Base-by-base conservation (phyloP, 179 eudicot species). In the Gypsophila paniculata region DNA sequence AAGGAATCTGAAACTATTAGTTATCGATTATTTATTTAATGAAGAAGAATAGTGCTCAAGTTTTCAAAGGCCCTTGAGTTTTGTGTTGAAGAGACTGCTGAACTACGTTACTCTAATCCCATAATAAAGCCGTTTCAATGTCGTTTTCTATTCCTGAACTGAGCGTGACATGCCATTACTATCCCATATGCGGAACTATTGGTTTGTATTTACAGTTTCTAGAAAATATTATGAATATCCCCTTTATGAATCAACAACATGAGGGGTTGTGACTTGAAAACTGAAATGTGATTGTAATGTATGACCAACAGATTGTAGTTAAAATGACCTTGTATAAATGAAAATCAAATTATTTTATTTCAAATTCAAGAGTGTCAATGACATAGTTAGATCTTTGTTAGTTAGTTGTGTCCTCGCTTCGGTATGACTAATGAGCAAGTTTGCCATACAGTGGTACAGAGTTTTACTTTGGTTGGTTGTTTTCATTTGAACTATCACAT, bases 401-500 rank as follows among this genome's bases (percentile, higher is more conserved):
- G 29, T 17, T 61, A 19, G 22, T 29, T 29, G 34, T 29, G 34
- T 42, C 15, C 23, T 14, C 51, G 14, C 13, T 9, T 29, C 14
- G 32, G 7, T 39, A 22, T 65, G 32, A 3, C 21, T 18, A 48
- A 22, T n/a, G n/a, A n/a, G n/a, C n/a, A n/a, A 49, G 22, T 25
- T 44, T 18, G 34, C 4, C 4, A 4, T 29, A 29, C 4, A 29
- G n/a, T n/a, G 42, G 58, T 61, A 58, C 36, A 29, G 22, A 13
- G 49, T 57, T 52, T 23, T 58, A 18, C 18, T 19, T 19, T 61
- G 22, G 6, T 32, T 6, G 62, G 19, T 11, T 19, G 7, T 34
- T 25, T 46, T 53, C 52, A 25, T 76, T 48, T 76, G 7, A 46
- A 11, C 11, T 55, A 17, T 60, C 62, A 42, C 8, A 15, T 32